These are phyloP conservation scores for Symbiodinium natans DNA, from an alignment of 73 alveolate genomes.

Conservation along the genomic window DNA sequence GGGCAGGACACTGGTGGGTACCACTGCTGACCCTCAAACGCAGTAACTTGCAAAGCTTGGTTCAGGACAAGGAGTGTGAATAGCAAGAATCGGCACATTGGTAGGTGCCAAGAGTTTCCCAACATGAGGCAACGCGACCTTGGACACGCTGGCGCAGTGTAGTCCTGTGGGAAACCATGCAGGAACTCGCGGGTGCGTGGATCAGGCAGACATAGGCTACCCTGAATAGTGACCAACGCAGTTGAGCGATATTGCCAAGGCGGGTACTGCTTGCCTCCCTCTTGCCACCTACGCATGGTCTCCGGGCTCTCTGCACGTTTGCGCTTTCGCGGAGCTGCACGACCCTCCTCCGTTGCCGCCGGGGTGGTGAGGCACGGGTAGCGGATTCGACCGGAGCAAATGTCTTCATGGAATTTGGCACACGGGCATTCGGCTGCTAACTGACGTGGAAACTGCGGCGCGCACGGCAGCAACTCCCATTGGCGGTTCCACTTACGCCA, in stretches of 20 bases:
- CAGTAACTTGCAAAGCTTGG: not conserved
- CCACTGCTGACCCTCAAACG: not conserved
- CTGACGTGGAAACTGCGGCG: not conserved
- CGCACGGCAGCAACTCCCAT: not conserved
- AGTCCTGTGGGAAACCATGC: not conserved
- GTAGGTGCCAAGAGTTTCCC: not conserved
- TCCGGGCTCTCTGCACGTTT: not conserved
- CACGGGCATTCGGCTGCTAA: not conserved
- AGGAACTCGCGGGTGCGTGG: not conserved
- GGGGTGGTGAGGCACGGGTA: not conserved
- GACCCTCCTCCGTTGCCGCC: not conserved
- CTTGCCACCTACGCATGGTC: not conserved
- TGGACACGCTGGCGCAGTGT: not conserved
- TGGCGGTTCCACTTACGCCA: not conserved
- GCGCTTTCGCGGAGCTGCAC: not conserved
- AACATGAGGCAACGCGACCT: not conserved
- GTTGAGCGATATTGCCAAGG: not conserved
- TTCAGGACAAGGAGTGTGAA: not conserved
- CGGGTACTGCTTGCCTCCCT: not conserved
- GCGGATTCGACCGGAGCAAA: not conserved
- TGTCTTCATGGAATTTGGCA: not conserved
- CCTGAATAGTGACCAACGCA: not conserved
- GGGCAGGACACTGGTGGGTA: not conserved
- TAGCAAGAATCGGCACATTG: not conserved
- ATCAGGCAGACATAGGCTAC: not conserved